Evolutionary conservation across 1,139 yeast genomes (phyloP).

Genomic region (Geotrichum reessii): DNA sequence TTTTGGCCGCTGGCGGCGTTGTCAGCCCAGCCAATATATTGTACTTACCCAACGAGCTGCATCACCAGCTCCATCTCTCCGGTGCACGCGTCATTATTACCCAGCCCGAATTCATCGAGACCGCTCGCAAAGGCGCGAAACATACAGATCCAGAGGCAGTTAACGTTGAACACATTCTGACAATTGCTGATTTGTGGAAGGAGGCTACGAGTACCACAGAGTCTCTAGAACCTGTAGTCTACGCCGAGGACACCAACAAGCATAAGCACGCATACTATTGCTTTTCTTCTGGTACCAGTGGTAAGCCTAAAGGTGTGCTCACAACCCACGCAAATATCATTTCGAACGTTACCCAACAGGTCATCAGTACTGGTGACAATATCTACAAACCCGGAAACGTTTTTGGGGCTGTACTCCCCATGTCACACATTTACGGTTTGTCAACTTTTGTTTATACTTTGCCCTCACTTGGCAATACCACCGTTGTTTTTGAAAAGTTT

Average conservation of each 20-base stretch:
- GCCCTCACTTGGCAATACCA: slow-evolving; percentile 23
- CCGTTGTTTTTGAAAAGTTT: slow-evolving; percentile 31
- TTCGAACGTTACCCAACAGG: slow-evolving; percentile 23
- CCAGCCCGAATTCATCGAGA: slow-evolving; percentile 22
- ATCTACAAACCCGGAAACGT: slow-evolving; percentile 12
- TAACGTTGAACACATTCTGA: slow-evolving; percentile 1
- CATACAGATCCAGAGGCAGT: not conserved
- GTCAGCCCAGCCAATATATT: slow-evolving; percentile 37
- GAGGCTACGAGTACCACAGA: slow-evolving; percentile 4
- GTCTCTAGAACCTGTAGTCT: slow-evolving; percentile 12
- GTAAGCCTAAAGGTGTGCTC: slow-evolving; percentile 56
- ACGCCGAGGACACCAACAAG: slow-evolving; percentile 1
- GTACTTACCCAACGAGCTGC: slow-evolving; percentile 35
- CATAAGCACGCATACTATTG: slow-evolving; percentile 20
- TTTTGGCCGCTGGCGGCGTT: slow-evolving; percentile 34
- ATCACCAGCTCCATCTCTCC: slow-evolving; percentile 34
- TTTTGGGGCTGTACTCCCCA: slow-evolving; percentile 29
- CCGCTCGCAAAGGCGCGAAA: slow-evolving; percentile 30
- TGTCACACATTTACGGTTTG: slow-evolving; percentile 36
- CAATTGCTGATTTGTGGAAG: slow-evolving; percentile 2
- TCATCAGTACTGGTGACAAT: slow-evolving; percentile 3
- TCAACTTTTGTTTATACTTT: slow-evolving; percentile 27
- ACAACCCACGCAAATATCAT: slow-evolving; percentile 41
- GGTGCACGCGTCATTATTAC: slow-evolving; percentile 31
- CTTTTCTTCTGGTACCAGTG: slow-evolving; percentile 62